phyloP scores from a whole-genome alignment of 352 stramenopile species.

The Pythium rishiriense region DNA sequence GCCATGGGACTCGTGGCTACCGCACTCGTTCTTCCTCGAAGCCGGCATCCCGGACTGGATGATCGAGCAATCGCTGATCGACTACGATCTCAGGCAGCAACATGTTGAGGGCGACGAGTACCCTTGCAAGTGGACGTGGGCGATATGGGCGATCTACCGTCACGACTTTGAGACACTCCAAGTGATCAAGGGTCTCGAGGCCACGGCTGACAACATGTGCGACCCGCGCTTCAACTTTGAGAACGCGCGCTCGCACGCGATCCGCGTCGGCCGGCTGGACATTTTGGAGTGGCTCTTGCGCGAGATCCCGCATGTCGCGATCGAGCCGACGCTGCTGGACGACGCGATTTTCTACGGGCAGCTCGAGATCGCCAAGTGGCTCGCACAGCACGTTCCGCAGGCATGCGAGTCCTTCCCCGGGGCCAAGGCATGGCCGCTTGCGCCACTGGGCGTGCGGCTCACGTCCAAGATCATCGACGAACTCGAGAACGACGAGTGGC shows the following conservation, averaged over 20 bases:
- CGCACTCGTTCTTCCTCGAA: slow-evolving; percentile 6
- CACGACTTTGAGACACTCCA: background rate
- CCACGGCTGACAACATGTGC: background rate
- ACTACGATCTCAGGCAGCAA: background rate
- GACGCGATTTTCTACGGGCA: slow-evolving; percentile 13
- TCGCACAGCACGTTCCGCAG: background rate
- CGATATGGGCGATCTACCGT: slow-evolving; percentile 16
- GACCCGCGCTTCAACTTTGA: slow-evolving; percentile 13
- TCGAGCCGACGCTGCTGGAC: slow-evolving; percentile 7
- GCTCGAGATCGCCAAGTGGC: slow-evolving; percentile 10
- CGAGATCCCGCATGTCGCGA: background rate
- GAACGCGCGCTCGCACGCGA: slow-evolving; percentile 1
- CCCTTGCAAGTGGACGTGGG: slow-evolving; percentile 8
- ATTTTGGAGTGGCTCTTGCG: slow-evolving; percentile 10
- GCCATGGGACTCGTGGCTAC: background rate
- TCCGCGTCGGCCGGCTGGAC: slow-evolving; percentile 7
- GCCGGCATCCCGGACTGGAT: slow-evolving; percentile 12
- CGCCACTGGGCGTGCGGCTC: background rate
- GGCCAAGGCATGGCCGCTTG: background rate
- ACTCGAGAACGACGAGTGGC: background rate
- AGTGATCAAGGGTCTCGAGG: background rate
- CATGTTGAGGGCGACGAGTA: background rate
- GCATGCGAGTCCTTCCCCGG: slow-evolving; percentile 1
- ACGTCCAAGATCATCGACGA: background rate
- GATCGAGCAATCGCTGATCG: slow-evolving; percentile 9